Evolutionary conservation across 768 basidiomycete species (phyloP), one percentile per base, ranked within the genome.

Genomic region (Podaxis rugospora): DNA sequence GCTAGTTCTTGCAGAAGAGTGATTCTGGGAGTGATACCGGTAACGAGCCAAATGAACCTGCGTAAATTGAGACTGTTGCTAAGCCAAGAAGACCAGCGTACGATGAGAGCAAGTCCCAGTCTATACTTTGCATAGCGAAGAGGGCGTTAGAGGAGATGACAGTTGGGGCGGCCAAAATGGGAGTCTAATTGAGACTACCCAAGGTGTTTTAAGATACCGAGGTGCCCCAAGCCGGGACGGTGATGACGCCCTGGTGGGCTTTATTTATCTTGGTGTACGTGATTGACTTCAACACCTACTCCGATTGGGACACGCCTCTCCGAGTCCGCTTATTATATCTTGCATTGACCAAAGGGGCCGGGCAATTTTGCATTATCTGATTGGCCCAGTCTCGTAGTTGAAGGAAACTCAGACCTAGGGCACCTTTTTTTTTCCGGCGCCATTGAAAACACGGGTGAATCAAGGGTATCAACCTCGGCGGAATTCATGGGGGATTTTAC

Each of bases 31-130:
- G 25, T 80, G 83, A 62, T 65, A 90, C 89, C 66, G 86, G 82
- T 60, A 93, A 73, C 18, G 89, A 88, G 13, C 81, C 83, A 73
- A 80, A 81, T 4, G 91, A 81, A 37, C 91, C 92, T 27, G 80
- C 79, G 66, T 87, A 92, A 49, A 93, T 81, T 28, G 87, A 86
- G n/a, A 71, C 66, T 53, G 75, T 80, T 1, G 92, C 92, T 23
- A 92, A 80, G 36, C 73, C 70, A 54, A 92, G 71, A 5, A 93
- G 75, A 5, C 90, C 92, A 5, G 75, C 83, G 66, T 89, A 91
- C 37, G 90, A 87, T 0, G 82, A 82, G 28, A 90, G 63, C 50
- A 88, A 67, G 66, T 84, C 84, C 83, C 80, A 85, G 72, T 89
- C 75, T 63, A 71, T 62, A 35, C 59, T 62, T n/a, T 47, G 51